Evolutionary conservation across 2,329 filamentous ascomycete species (phyloP).

Genomic region (Leptoxyphium fumago): DNA sequence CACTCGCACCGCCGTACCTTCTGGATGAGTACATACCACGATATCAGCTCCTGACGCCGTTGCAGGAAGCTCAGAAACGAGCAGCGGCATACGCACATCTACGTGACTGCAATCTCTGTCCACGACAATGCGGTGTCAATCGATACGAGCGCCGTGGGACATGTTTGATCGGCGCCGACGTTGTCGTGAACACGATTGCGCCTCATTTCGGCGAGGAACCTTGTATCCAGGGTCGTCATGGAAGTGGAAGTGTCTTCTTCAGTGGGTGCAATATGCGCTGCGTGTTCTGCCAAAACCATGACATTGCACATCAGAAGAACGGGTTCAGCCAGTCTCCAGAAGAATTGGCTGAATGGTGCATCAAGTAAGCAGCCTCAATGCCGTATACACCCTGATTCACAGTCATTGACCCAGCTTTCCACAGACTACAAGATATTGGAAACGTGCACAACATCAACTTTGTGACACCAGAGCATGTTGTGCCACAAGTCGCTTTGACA

Average conservation of each 20-base stretch:
- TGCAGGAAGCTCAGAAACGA: conserved; percentile 58
- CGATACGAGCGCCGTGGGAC: conserved; percentile 65
- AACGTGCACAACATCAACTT: conserved; percentile 82
- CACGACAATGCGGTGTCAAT: conserved; percentile 62
- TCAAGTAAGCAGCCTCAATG: conserved; percentile 35
- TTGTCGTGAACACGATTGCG: conserved; percentile 71
- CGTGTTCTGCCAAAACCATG: conserved; percentile 67
- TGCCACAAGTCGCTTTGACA: conserved; percentile 64
- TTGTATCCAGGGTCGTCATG: conserved; percentile 69
- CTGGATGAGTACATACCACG: conserved; percentile 59
- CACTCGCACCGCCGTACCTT: conserved; percentile 49
- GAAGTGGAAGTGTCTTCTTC: conserved; percentile 71
- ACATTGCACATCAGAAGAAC: conserved; percentile 69
- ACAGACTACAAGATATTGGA: conserved; percentile 54
- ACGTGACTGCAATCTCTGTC: conserved; percentile 67
- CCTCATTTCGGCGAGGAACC: conserved; percentile 77
- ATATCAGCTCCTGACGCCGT: conserved; percentile 52
- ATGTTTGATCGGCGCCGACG: conserved; percentile 60
- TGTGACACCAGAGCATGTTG: conserved; percentile 74
- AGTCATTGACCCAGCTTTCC: neutral
- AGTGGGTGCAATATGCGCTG: conserved; percentile 62
- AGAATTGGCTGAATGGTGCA: conserved; percentile 65
- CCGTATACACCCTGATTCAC: no score
- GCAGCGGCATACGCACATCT: conserved; percentile 61
- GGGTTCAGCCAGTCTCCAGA: conserved; percentile 68